Conservation (phyloP, 169 alveolate genomes). For the Ichthyophthirius multifiliis region DNA sequence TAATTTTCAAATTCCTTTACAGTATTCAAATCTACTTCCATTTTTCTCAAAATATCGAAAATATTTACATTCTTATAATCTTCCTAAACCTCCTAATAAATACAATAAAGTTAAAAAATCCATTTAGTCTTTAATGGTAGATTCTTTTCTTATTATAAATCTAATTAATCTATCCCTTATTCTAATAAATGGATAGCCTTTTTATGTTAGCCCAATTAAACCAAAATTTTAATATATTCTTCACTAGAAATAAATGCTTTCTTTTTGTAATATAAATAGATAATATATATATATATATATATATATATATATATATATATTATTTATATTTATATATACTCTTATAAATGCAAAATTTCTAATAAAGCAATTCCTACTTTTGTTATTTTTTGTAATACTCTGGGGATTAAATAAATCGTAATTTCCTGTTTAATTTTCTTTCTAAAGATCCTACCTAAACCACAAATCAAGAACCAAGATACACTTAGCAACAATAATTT, state of each 20-base stretch:
- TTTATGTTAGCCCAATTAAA: background rate
- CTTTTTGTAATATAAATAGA: background rate
- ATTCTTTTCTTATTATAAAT: background rate
- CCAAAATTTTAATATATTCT: background rate
- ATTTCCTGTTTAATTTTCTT: background rate
- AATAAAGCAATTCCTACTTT: background rate
- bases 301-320: too few relatives aligned
- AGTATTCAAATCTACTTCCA: background rate
- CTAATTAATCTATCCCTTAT: background rate
- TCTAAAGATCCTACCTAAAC: background rate
- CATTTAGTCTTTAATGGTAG: background rate
- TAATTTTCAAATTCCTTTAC: too few relatives aligned
- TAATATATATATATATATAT: too few relatives aligned
- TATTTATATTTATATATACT: background rate
- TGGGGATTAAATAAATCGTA: background rate
- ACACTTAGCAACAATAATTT: background rate
- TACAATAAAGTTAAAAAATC: background rate
- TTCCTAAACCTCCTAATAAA: background rate
- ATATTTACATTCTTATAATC: background rate
- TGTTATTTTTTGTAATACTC: background rate
- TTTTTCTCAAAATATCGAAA: background rate
- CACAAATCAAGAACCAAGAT: background rate
- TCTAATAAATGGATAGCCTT: background rate
- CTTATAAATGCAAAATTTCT: slow-evolving; percentile 1
- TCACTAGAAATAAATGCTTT: background rate